Evolutionary conservation across 75 land plant genomes (phyloP).

Genomic region (Pseudotsuga menziesii): DNA sequence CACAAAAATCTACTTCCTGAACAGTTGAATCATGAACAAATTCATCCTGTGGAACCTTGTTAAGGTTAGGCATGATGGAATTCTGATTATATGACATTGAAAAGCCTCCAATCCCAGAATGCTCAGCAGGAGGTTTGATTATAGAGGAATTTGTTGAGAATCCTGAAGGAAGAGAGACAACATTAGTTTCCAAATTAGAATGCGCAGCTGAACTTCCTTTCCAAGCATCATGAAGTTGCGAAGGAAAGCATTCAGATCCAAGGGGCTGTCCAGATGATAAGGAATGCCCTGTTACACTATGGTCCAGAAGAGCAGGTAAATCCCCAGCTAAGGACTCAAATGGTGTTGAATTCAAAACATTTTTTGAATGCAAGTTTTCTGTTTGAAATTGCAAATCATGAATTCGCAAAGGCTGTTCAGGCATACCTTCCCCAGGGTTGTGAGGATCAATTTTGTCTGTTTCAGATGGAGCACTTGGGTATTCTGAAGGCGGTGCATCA

Average conservation of each 20-base stretch:
- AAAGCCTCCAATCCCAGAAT: not conserved
- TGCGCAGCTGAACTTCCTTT: not conserved
- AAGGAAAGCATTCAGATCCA: slow-evolving; percentile 1
- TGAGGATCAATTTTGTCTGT: not conserved
- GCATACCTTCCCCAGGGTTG: not conserved
- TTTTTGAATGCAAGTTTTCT: not conserved
- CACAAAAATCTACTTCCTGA: not conserved
- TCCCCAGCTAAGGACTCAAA: not conserved
- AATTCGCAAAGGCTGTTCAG: not conserved
- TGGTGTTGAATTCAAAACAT: not conserved
- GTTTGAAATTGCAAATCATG: not conserved
- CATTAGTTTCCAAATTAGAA: not conserved
- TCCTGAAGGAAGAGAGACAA: slow-evolving; percentile 2
- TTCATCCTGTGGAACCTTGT: not conserved
- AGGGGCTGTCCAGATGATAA: not conserved
- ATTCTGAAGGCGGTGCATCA: not conserved
- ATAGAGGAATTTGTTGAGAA: slow-evolving; percentile 5
- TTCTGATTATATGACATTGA: not conserved
- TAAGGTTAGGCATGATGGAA: not conserved
- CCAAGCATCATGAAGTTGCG: not conserved
- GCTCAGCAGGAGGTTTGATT: not conserved
- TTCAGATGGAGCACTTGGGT: not conserved
- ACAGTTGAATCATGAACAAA: not conserved
- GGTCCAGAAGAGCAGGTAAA: not conserved
- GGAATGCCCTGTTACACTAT: not conserved